Conservation (phyloP, 2,329 filamentous ascomycete species). For the Talaromyces sp. region DNA sequence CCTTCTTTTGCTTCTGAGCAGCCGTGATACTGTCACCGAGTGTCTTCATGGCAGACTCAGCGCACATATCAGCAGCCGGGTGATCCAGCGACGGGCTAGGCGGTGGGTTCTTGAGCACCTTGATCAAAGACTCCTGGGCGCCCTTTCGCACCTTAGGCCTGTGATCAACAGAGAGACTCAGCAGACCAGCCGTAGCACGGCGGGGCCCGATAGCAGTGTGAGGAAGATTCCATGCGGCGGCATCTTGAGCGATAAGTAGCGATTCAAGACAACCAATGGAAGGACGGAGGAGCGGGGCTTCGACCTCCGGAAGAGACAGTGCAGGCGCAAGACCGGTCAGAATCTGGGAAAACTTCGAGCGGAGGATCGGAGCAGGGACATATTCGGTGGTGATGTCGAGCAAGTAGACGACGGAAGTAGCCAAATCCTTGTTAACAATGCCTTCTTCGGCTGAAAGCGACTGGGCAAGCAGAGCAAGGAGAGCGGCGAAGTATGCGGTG, state of each 20-base stretch:
- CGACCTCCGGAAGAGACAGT: constrained; percentile 75
- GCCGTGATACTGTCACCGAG: constrained; percentile 70
- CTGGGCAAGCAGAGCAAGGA: constrained; percentile 83
- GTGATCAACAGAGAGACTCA: constrained; percentile 82
- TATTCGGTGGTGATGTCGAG: constrained; percentile 88
- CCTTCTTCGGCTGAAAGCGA: constrained; percentile 65
- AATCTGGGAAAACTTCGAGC: constrained; percentile 94
- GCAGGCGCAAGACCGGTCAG: constrained; percentile 83
- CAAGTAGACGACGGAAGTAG: constrained; percentile 87
- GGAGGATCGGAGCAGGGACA: constrained; percentile 81
- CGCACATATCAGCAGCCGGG: constrained; percentile 93
- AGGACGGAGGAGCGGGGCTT: constrained; percentile 81
- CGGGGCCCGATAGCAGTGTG: constrained; percentile 82
- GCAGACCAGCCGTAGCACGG: constrained; percentile 80
- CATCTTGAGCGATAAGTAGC: constrained; percentile 86
- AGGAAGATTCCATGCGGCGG: constrained; percentile 82
- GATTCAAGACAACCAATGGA: constrained; percentile 93
- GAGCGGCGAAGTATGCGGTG: constrained; percentile 94
- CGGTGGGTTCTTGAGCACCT: constrained; percentile 80
- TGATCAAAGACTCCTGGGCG: constrained; percentile 84
- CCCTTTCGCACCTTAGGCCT: constrained; percentile 92
- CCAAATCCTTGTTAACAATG: constrained; percentile 77
- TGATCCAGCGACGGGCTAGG: constrained; percentile 92
- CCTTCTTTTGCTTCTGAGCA: constrained; percentile 70
- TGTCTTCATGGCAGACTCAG: constrained; percentile 82